Percentiles rank a stretch among this genome's conserved stretches.
Conservation (phyloP, 306 rosid genomes). For the Vigna nakashimae region DNA sequence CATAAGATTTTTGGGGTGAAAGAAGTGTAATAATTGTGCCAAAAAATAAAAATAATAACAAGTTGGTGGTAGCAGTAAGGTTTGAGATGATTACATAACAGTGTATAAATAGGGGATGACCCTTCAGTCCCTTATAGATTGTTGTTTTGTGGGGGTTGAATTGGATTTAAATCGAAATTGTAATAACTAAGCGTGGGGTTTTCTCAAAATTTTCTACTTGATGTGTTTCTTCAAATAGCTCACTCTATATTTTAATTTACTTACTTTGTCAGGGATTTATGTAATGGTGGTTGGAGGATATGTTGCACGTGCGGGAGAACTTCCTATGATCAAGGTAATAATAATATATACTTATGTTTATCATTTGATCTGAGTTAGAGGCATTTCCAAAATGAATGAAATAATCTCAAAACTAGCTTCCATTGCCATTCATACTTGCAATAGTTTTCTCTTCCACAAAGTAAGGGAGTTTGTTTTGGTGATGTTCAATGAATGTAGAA, state of each 20-base stretch:
- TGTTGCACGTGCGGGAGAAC: slow-evolving; percentile 48
- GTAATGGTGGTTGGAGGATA: slow-evolving; percentile 87
- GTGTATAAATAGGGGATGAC: too few species aligned
- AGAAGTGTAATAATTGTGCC: too few species aligned
- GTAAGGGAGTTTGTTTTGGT: neutral
- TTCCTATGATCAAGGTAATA: slow-evolving; percentile 65
- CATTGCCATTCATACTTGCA: too few species aligned
- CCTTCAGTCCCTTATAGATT: too few species aligned
- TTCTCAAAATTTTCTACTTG: neutral
- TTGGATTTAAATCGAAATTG: too few species aligned
- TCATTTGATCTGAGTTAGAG: slow-evolving; percentile 2
- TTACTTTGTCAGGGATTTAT: slow-evolving; percentile 70
- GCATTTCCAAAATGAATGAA: neutral
- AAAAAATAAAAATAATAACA: too few species aligned
- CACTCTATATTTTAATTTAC: neutral
- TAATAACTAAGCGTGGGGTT: neutral
- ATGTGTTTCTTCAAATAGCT: neutral
- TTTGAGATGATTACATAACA: too few species aligned
- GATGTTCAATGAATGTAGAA: neutral
- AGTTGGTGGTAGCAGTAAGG: too few species aligned
- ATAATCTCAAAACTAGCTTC: too few species aligned
- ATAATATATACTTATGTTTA: neutral
- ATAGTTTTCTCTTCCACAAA: neutral
- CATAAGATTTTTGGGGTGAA: too few species aligned
- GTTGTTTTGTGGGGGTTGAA: neutral